Evolutionary conservation across 2,329 filamentous ascomycete genomes (phyloP), one percentile per base, ranked within the genome.

Genomic region (Pestalotiopsis sp.): DNA sequence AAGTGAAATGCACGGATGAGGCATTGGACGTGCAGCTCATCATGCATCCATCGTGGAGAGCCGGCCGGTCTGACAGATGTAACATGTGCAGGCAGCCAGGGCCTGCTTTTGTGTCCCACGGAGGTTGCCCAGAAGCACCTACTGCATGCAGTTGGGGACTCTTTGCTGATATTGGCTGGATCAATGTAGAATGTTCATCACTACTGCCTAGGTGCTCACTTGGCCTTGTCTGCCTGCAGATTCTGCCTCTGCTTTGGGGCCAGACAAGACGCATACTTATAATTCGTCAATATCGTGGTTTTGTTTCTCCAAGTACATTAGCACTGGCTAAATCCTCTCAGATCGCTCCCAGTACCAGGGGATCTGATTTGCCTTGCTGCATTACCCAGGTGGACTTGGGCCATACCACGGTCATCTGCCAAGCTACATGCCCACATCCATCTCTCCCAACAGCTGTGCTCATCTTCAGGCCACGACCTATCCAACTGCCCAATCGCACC

Each of bases 151-250:
- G n/a, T 12, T 17, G 25, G 36, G 23, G 25, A 59, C 56, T 23
- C 2, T 59, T n/a, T 23, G 25, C 31, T 39, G 17, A 13, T 27
- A 14, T 39, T 20, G 12, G 31, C 27, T 14, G 14, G 27, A 39
- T 12, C 12, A 39, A n/a, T 14, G 14, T 62, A 39, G 14, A 52
- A 52, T 11, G 20, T 52, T 17, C 45, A 20, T 52, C 45, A 11
- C 38, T 62, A 39, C 17, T 14, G 20, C 23, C 49, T 64, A 9
- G 39, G 31, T 36, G 9, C 31, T 9, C 31, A 64, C 11, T 64
- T 45, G 39, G 62, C 62, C 62, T 64, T 49, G 39, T 49, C 62
- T 64, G 62, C 62, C 38, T 64, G 41, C 38, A 64, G n/a, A 7
- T 17, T 64, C n/a, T n/a, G 38, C 62, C 20, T 13, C 62, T 20